Evolutionary conservation across 1,139 yeast genomes (phyloP), one percentile per base, ranked within the genome.

Genomic region (Pichia sp.): DNA sequence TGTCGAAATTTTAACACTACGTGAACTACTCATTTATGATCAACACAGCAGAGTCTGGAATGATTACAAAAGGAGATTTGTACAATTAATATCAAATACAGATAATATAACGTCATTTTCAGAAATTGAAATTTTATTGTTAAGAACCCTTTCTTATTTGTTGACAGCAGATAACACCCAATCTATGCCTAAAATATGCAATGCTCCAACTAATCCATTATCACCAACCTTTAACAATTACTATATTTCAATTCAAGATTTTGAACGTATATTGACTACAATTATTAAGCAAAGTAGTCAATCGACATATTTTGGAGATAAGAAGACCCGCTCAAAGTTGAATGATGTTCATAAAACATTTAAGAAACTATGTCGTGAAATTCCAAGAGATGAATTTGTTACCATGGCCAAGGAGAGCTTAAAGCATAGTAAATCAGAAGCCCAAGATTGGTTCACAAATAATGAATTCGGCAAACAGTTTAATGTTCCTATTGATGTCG

Each of bases 1-100:
- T 47, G 56, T 72, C 19, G 64, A 64, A 49, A 51, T 69, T 30
- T 60, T 66, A 50, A 56, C 63, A 28, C 52, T 71, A n/a, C 66
- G 65, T 51, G 74, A 74, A 54, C 56, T 67, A 19, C 44, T 67
- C 5, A 49, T 64, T n/a, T 62, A 62, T 50, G 67, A 65, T 42
- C 53, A 55, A 30, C 50, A 54, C 3, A 60, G 63, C 25, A 50
- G 54, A 39, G 42, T 54, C 27, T 53, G 55, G 50, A 48, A 57
- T 18, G 52, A 52, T 1, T 56, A 62, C 19, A 42, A 50, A 9
- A 16, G 18, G 1, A 52, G 56, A 31, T 59, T 62, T 27, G n/a
- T 53, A 22, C 47, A 46, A 16, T 36, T 58, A n/a, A 42, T 51
- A 31, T 29, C 53, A 3, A n/a, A 42, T 14, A 27, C 14, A 3